Base-by-base conservation (phyloP, 495 filamentous ascomycete genomes). In the Lindgomyces ingoldianus region DNA sequence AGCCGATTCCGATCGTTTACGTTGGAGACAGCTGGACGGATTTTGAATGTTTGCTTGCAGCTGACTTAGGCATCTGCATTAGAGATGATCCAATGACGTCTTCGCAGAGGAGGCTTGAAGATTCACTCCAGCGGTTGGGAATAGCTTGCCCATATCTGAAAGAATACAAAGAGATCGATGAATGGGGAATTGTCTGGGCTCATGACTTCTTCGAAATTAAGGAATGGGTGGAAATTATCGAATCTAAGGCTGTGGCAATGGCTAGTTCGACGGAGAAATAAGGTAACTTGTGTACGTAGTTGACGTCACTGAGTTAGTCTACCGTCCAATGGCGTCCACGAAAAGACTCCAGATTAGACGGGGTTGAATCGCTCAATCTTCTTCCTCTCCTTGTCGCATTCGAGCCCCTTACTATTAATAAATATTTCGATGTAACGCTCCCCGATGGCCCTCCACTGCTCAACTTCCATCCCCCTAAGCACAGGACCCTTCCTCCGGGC, bases 11-110 rank as follows among this genome's bases (percentile, higher is more conserved):
- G 11, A 26, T 67, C 11, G 57, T 73, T 1, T 77, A 77, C 45
- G 60, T 76, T 42, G 75, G 75, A 26, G 75, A 77, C 62, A 72
- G 70, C 22, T 54, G 59, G 44, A 76, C 70, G 4, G 75, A 77
- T 61, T 70, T 75, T 36, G 71, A 73, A n/a, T 73, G 70, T 41
- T 57, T 76, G 1, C 24, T 74, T 0, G 58, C 27, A 39, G 73
- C 73, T 3, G 69, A 73, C 49, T 21, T 75, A 33, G 74, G 74
- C 1, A 72, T 77, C 19, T 75, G 73, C 56, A 68, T 77, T 11
- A 48, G 68, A 26, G 73, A 77, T 55, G 42, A 60, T 11, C 61
- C 61, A 0, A 71, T 68, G 57, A 46, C 27, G 2, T 63, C 46
- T 16, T 19, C 53, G n/a, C 60, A 73, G 46, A 47, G 58, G 41